Conservation (phyloP, 1,139 yeast genomes). For the Geotrichum klebahnii region DNA sequence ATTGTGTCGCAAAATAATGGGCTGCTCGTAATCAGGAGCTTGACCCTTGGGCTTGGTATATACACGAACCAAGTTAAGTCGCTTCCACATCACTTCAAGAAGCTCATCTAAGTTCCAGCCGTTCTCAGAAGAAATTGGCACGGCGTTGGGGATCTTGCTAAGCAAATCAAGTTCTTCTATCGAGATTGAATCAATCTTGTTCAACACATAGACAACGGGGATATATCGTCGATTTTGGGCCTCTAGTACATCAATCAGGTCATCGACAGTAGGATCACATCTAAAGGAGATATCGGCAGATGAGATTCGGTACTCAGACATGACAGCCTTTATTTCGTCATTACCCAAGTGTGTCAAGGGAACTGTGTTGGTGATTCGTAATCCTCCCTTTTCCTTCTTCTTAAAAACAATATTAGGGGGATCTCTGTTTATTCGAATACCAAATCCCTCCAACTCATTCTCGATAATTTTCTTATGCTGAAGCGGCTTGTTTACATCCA, state of each 20-base stretch:
- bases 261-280: constrained; percentile 97
- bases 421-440: constrained; percentile 83
- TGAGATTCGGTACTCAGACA: constrained; percentile 89
- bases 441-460: constrained; percentile 93
- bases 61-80: constrained; percentile 83
- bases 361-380: constrained; percentile 86
- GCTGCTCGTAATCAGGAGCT: constrained; percentile 89
- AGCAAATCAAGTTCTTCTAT: constrained; percentile 86
- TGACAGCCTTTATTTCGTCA: constrained; percentile 92
- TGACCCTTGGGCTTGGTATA: constrained; percentile 96
- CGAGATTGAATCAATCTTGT: constrained; percentile 92
- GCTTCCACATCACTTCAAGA: constrained; percentile 91
- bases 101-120: constrained; percentile 97
- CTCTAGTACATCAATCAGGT: constrained; percentile 88
- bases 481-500: constrained; percentile 93
- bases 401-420: constrained; percentile 90
- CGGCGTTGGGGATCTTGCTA: constrained; percentile 91
- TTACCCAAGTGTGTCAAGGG: constrained; percentile 86
- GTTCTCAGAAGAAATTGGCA: constrained; percentile 90
- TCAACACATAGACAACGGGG: constrained; percentile 89
- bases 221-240: constrained; percentile 85
- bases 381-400: constrained; percentile 93
- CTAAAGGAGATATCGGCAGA: constrained; percentile 96
- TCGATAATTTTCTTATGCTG: constrained; percentile 92
- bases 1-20: constrained; percentile 81